Conservation (phyloP, 2,329 filamentous ascomycete species). For the Fusarium graminum region DNA sequence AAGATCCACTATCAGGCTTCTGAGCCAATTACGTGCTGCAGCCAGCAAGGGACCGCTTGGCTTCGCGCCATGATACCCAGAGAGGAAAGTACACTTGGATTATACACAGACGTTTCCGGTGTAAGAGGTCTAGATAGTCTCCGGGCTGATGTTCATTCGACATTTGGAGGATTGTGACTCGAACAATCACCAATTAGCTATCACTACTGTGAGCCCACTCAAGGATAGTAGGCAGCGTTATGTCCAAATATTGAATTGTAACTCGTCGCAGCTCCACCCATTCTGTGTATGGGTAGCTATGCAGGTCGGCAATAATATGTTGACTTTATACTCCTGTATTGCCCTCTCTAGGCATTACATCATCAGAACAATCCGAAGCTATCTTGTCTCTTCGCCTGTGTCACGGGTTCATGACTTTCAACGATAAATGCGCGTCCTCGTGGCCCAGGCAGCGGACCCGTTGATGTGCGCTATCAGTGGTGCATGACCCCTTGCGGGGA, state of each 20-base stretch:
- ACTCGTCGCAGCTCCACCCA: neutral
- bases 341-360: neutral
- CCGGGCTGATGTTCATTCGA: neutral
- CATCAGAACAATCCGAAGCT: neutral
- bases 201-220: neutral
- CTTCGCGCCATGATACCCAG: constrained; percentile 39
- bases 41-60: neutral
- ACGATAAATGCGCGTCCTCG: constrained; percentile 30
- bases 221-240: neutral
- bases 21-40: constrained; percentile 17
- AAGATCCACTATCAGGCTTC: constrained; percentile 5
- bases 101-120: neutral
- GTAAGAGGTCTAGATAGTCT: neutral
- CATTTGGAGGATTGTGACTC: neutral
- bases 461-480: constrained; percentile 33
- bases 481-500: constrained; percentile 40
- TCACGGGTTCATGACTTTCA: constrained; percentile 21
- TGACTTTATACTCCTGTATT: too few species aligned
- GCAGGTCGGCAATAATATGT: too few species aligned
- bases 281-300: too few species aligned
- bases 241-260: neutral
- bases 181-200: too few species aligned
- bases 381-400: constrained; percentile 16
- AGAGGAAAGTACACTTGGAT: constrained; percentile 3
- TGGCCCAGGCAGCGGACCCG: constrained; percentile 35